Evolutionary conservation across 2,329 filamentous ascomycete species (phyloP), one percentile per base, ranked within the genome.

Genomic region (Xylariaceae sp.): DNA sequence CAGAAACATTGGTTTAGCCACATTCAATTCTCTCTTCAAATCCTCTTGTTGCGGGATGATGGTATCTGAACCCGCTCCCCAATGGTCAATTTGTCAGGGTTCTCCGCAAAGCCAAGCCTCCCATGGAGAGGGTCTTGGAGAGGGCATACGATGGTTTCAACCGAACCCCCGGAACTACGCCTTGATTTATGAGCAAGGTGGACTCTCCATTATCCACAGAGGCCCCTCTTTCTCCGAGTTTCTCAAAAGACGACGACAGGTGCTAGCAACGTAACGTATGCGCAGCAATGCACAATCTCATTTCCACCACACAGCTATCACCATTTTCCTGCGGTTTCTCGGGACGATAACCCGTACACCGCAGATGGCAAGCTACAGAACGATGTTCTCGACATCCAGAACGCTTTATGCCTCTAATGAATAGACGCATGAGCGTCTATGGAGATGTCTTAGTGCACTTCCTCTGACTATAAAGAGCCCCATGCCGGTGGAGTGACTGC

Each of bases 261-360:
- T n/a, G n/a, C n/a, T n/a, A n/a, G n/a, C n/a, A n/a, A n/a, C n/a
- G n/a, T n/a, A n/a, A 43, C 41, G 50, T 40, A 14, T 17, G 54
- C 48, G 26, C 17, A 36, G 21, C 21, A 49, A n/a, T 49, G 45
- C 39, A 58, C 31, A 49, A 54, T 31, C 37, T 51, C 44, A 60
- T 44, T 57, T 60, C 53, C 53, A 60, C 53, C 53, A 57, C 36
- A 60, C 53, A 60, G 49, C 44, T 41, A 44, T 29, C 28, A 12
- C 34, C 39, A 47, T 53, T 39, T 33, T n/a, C 44, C 16, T 14
- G 29, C 53, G 53, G 57, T 23, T 48, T 3, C 40, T 60, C 53
- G 53, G 58, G 44, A 53, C 53, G 58, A 51, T 8, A 26, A 28
- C n/a, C 53, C 53, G 58, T 14, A 51, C 39, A 49, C 31, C 47